Evolutionary conservation across 2,329 filamentous ascomycete genomes (phyloP), one percentile per base, ranked within the genome.

Genomic region (Neonectria punicea): DNA sequence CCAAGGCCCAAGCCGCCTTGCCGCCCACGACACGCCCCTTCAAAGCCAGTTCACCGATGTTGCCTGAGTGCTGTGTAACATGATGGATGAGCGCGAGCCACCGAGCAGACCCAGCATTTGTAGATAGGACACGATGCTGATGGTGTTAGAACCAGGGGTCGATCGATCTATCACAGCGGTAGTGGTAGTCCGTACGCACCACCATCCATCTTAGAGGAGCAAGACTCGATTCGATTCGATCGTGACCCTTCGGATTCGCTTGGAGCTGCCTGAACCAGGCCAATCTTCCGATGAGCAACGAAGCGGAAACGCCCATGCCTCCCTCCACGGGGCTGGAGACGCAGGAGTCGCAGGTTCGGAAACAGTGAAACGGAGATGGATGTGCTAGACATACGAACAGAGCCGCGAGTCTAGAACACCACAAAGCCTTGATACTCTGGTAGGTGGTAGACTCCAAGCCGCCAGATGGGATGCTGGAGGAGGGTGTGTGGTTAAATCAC

Each of bases 351-450:
- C 56, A 51, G 25, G 57, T 32, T 55, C 51, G 44, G 53, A 53
- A 46, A 57, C 32, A 53, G 30, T 58, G 41, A 49, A 56, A 47
- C 49, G 44, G 58, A 54, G 41, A 50, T 66, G 47, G 58, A 62
- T 61, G 53, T 61, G 53, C 50, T 50, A 50, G 63, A 58, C 49
- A 43, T 39, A 5, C 36, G n/a, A 18, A 46, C 30, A 53, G 39
- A 62, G 61, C 44, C 58, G 56, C 49, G 67, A 70, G 70, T 71
- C 70, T 67, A 68, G 70, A 72, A 73, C 70, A 28, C 47, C 53
- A 25, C 22, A 11, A 11, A 51, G 47, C 47, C 47, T 30, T 25
- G 51, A 58, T 44, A 53, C 56, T n/a, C n/a, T n/a, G 51, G 58
- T 50, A 47, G 32, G 58, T 59, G 14, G 30, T 30, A 30, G 30